phyloP scores from a whole-genome alignment of 371 early-diverging fungal species.

The Mucor circinelloides region DNA sequence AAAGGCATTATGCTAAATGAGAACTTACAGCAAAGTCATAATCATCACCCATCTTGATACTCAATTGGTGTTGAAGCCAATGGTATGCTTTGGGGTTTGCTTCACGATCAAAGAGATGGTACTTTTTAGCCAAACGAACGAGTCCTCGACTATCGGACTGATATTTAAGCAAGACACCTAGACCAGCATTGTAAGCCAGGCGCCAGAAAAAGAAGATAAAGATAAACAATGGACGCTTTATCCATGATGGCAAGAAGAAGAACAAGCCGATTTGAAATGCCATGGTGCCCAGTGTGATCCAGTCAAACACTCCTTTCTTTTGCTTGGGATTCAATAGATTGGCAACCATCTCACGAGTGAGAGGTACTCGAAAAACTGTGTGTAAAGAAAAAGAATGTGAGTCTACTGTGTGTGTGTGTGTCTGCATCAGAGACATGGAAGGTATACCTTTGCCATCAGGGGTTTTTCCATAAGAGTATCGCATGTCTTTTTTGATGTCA shows the following conservation, averaged over 20 bases:
- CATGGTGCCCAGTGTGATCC: constrained; percentile 70
- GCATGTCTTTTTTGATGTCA: constrained; percentile 34
- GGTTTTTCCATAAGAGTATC: constrained; percentile 60
- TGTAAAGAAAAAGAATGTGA: background rate
- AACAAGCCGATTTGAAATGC: constrained; percentile 66
- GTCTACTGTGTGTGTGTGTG: background rate
- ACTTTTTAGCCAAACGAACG: constrained; percentile 64
- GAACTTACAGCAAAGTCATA: constrained; percentile 74
- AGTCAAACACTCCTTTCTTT: constrained; percentile 77
- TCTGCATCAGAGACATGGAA: background rate
- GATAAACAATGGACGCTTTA: constrained; percentile 62
- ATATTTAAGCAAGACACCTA: constrained; percentile 80
- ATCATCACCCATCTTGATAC: constrained; percentile 83
- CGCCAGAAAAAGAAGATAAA: constrained; percentile 86
- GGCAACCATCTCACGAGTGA: constrained; percentile 75
- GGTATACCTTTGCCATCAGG: constrained; percentile 57
- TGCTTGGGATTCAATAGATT: constrained; percentile 67
- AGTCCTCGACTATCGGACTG: constrained; percentile 80
- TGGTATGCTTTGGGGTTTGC: constrained; percentile 53
- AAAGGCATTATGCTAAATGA: background rate
- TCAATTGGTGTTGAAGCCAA: constrained; percentile 74
- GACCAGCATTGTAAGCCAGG: constrained; percentile 81
- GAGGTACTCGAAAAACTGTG: constrained; percentile 74
- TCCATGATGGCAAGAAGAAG: constrained; percentile 56
- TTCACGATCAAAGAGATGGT: constrained; percentile 64